phyloP scores from a whole-genome alignment of 768 basidiomycete genomes.

The Mycena venus region DNA sequence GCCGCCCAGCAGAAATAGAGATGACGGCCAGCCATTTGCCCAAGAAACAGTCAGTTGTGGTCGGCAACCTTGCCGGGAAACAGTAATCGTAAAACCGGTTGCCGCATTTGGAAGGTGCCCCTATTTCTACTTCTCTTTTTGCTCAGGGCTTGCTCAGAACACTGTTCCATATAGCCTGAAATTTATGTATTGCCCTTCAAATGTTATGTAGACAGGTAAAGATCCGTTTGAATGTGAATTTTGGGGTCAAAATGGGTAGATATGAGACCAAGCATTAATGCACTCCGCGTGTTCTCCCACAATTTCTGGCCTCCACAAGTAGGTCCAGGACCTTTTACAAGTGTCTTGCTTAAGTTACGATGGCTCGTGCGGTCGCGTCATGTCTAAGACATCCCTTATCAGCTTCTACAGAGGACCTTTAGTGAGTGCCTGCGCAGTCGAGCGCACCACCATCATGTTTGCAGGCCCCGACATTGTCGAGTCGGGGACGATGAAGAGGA shows the following conservation, averaged over 20 bases:
- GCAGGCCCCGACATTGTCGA: too few relatives aligned
- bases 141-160: background rate
- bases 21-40: background rate
- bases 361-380: background rate
- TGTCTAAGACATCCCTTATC: background rate
- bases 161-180: background rate
- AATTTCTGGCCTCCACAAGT: background rate
- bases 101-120: background rate
- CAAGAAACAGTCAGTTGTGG: background rate
- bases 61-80: background rate
- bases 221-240: background rate
- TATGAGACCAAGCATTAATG: too few relatives aligned
- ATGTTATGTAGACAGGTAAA: background rate
- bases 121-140: background rate
- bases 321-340: background rate
- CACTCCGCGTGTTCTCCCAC: background rate
- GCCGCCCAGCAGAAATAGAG: background rate
- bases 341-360: background rate
- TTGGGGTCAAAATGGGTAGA: background rate
- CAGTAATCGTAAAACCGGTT: background rate
- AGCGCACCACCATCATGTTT: too few relatives aligned
- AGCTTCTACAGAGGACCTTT: background rate
- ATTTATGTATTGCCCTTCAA: background rate
- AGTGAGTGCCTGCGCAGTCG: too few relatives aligned
- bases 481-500: too few relatives aligned